Conservation (phyloP, 1,284 basidiomycete genomes). For the Leccinum pachyderme region DNA sequence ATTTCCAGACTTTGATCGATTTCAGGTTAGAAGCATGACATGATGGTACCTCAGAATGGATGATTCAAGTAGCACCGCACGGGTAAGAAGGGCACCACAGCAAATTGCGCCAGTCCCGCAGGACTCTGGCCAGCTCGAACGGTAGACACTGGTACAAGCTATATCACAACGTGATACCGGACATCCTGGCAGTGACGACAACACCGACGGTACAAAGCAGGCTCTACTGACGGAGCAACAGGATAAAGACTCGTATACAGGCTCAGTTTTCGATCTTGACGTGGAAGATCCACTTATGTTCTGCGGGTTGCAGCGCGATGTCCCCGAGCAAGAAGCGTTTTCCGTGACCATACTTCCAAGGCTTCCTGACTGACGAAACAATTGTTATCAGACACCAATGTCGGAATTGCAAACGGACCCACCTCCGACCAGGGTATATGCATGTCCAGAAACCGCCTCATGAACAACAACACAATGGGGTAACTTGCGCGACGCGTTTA, state of each 20-base stretch:
- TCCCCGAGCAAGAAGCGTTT: conserved; percentile 27
- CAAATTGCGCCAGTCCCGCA: too few relatives aligned
- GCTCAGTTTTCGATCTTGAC: conserved; percentile 11
- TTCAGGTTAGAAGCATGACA: too few relatives aligned
- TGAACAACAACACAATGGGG: conserved; percentile 19
- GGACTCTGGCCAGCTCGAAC: conserved; percentile 27
- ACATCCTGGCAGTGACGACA: neutral
- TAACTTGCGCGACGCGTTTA: conserved; percentile 13
- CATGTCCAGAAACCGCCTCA: conserved; percentile 7
- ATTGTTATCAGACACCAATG: conserved; percentile 1
- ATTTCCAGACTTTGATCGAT: too few relatives aligned
- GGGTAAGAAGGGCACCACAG: too few relatives aligned
- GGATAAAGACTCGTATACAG: neutral
- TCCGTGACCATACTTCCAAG: conserved; percentile 29
- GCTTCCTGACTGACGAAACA: conserved; percentile 21
- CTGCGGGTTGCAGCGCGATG: conserved; percentile 15
- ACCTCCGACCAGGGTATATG: conserved; percentile 25
- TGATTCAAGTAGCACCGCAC: too few relatives aligned
- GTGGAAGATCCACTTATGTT: conserved; percentile 29
- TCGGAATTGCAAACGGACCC: neutral
- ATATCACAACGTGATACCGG: neutral
- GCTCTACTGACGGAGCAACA: neutral
- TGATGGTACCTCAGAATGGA: too few relatives aligned
- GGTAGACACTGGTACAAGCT: conserved; percentile 43
- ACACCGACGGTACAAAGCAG: conserved; percentile 1